These are phyloP conservation scores for Phaseolus lunatus DNA, from an alignment of 306 rosid genomes.

Conservation along the genomic window DNA sequence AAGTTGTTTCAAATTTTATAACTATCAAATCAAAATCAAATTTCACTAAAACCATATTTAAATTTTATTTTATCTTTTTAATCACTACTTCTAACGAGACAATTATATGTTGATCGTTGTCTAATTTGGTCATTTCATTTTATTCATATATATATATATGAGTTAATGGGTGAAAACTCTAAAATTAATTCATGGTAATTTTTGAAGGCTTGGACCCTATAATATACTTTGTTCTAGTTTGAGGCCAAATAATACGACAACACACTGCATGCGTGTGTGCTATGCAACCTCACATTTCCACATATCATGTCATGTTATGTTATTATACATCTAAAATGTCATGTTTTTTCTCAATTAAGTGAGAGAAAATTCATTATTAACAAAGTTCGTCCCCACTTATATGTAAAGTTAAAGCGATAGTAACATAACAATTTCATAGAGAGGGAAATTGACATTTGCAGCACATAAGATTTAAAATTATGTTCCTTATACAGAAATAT, in stretches of 20 bases:
- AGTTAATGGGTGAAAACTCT: background rate
- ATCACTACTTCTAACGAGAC: background rate
- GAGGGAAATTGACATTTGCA: no score
- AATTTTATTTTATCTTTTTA: no score
- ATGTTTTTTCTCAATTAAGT: background rate
- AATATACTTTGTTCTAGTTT: background rate
- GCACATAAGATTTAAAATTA: background rate
- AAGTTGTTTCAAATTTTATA: no score
- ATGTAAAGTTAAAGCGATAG: background rate
- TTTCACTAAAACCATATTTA: no score
- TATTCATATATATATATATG: background rate
- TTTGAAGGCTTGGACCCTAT: background rate
- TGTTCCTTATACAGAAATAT: background rate
- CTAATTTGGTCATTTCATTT: background rate
- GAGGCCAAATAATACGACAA: background rate
- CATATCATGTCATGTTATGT: background rate
- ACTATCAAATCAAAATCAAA: no score
- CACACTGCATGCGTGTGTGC: conserved; percentile 1
- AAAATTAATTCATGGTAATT: no score
- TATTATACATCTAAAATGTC: background rate
- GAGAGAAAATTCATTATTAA: background rate
- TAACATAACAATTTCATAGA: no score
- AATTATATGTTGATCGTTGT: conserved; percentile 2
- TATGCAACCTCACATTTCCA: conserved; percentile 10
- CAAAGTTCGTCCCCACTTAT: background rate